A percentile compares a stretch with the other conserved stretches of the same genome.
These are phyloP conservation scores for Gracilaria gracilis DNA, from an alignment of 23 red algal species.

Conservation along the genomic window DNA sequence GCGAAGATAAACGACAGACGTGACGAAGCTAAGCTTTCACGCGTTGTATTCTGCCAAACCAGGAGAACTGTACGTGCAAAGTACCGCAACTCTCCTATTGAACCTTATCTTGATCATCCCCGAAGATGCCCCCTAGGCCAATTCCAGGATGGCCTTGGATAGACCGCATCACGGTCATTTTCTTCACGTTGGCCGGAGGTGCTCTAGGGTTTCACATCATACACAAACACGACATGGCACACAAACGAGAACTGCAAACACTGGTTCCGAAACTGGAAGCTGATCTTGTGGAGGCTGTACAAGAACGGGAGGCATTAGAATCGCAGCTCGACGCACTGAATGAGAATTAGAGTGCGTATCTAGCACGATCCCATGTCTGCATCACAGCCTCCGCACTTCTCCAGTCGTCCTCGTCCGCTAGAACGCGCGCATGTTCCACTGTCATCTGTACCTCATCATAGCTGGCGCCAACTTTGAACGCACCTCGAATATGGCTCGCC, in stretches of 20 bases:
- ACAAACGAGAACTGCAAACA: slow-evolving; percentile 30
- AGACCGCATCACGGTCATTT: slow-evolving; percentile 30
- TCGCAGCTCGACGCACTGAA: slow-evolving; percentile 15
- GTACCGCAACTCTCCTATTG: neutral
- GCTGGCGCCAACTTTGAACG: slow-evolving; percentile 59
- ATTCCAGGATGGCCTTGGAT: slow-evolving; percentile 37
- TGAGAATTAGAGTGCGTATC: slow-evolving; percentile 51
- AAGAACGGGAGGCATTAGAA: neutral
- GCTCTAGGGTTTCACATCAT: slow-evolving; percentile 40
- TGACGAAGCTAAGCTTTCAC: neutral
- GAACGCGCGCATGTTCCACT: slow-evolving; percentile 47
- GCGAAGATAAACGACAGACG: neutral
- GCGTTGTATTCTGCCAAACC: neutral
- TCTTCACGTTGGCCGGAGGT: slow-evolving; percentile 45
- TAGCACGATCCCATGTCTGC: slow-evolving; percentile 45
- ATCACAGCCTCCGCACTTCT: slow-evolving; percentile 56
- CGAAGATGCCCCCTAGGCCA: neutral
- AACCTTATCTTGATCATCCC: too few species aligned
- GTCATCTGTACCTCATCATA: slow-evolving; percentile 65
- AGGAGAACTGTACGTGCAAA: neutral
- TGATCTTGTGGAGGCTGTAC: slow-evolving; percentile 14
- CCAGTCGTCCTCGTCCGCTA: slow-evolving; percentile 35
- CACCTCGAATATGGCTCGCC: slow-evolving; percentile 78
- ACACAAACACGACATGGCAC: neutral
- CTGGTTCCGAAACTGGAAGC: slow-evolving; percentile 45